Evolutionary conservation across 2,329 filamentous ascomycete species (phyloP).

Genomic region (Epichloe sp.): DNA sequence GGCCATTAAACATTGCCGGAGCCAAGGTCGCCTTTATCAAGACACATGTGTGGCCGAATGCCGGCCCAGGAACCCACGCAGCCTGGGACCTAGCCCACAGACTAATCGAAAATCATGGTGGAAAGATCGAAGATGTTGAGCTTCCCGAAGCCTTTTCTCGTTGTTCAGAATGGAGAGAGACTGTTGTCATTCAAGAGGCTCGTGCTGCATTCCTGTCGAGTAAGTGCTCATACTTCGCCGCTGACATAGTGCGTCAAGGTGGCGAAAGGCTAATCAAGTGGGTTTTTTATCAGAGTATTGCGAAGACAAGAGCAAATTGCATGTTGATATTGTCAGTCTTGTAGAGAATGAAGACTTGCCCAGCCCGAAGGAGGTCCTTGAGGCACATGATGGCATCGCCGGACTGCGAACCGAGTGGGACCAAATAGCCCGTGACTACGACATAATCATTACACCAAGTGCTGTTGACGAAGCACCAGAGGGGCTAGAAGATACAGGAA

Average conservation of each 20-base stretch:
- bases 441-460: conserved; percentile 44
- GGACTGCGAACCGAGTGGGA: conserved; percentile 41
- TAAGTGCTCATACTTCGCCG: not conserved
- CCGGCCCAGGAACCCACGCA: conserved; percentile 27
- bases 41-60: conserved; percentile 37
- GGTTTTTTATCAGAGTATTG: conserved; percentile 40
- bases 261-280: not conserved
- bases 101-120: conserved; percentile 33
- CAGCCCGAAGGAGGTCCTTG: conserved; percentile 33
- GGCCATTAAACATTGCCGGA: conserved; percentile 25
- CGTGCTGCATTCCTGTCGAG: conserved; percentile 8
- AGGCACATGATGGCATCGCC: conserved; percentile 40
- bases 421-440: conserved; percentile 34
- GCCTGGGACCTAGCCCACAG: conserved; percentile 28
- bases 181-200: conserved; percentile 5
- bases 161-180: conserved; percentile 33
- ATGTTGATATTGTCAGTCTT: conserved; percentile 29
- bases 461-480: conserved; percentile 45
- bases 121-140: conserved; percentile 40
- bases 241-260: not conserved
- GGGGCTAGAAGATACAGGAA: conserved; percentile 40
- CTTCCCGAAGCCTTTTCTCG: conserved; percentile 35
- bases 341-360: conserved; percentile 35
- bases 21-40: conserved; percentile 41
- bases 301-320: conserved; percentile 31